Evolutionary conservation across 768 basidiomycete species (phyloP), one percentile per base, ranked within the genome.

Genomic region (Mycena alexandri): DNA sequence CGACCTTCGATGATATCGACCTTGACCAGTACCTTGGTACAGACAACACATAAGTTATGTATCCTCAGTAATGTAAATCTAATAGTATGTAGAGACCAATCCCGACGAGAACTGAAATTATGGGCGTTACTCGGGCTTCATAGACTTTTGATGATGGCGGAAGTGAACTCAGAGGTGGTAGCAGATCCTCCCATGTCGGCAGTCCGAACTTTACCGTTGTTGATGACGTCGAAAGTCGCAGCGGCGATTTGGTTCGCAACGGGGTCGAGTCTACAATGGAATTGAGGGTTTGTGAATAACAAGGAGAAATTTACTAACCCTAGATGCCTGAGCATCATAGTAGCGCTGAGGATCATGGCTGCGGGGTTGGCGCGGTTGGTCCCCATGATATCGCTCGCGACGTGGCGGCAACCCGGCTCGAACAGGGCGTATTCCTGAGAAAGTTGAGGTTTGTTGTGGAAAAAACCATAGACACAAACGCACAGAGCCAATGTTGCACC

Each of bases 351-450:
- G 77, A 99, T 92, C 90, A 98, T 96, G 41, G 97, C 98, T 51
- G 96, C 93, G 16, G 98, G 98, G 84, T 99, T 99, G 69, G 95
- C 95, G 70, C 91, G 90, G 84, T 95, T 93, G 67, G 93, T 94
- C 71, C 95, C 95, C 91, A 97, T 98, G 81, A 98, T 95, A 74
- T 98, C 96, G 74, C 91, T 90, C 57, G 94, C 94, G 72, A 95
- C 93, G 76, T 95, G 94, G 80, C 97, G 91, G 82, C 98, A 99
- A 76, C 98, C 98, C 38, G 98, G 98, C 80, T 99, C 98, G 78
- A 99, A 99, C 60, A 99, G 86, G 25, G 98, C 98, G 78, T 95
- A 99, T 80, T 99, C 98, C 91, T 94, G 63, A 21, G 38, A 17
- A 36, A 41, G 38, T 64, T 51, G 7, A 55, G 57, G 25, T 21